Conservation (phyloP, 192 early-diverging fungal genomes). For the Entomortierella lignicola region DNA sequence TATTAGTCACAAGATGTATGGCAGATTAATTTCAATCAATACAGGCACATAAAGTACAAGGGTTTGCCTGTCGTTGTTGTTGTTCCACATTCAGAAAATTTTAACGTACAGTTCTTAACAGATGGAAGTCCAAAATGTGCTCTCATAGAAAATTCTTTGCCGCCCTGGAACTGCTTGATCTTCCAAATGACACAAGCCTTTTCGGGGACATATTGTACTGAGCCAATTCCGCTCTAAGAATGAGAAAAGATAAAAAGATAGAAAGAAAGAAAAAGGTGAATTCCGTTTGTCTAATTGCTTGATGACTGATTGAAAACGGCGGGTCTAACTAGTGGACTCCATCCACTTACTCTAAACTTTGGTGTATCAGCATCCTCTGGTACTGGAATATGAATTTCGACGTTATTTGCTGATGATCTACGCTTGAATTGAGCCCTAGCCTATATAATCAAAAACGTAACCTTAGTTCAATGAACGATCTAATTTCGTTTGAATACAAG, state of each 20-base stretch:
- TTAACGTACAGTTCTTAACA: constrained; percentile 73
- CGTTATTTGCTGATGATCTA: constrained; percentile 96
- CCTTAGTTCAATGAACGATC: not conserved
- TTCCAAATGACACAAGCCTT: constrained; percentile 96
- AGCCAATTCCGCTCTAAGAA: constrained; percentile 81
- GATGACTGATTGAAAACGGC: not conserved
- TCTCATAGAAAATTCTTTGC: constrained; percentile 94
- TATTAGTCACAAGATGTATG: constrained; percentile 9
- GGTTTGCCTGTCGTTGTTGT: not conserved
- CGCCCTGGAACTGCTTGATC: constrained; percentile 98
- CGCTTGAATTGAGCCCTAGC: constrained; percentile 98
- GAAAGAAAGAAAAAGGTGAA: not conserved
- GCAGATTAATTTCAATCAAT: not conserved
- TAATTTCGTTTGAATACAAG: not conserved
- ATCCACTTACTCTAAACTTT: constrained; percentile 84
- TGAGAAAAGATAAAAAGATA: not conserved
- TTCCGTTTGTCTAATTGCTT: not conserved
- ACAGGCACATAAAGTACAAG: not conserved
- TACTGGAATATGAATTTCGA: constrained; percentile 98
- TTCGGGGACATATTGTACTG: constrained; percentile 94
- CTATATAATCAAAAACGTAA: constrained; percentile 45
- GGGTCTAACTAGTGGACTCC: not conserved
- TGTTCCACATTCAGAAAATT: no score
- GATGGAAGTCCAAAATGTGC: constrained; percentile 89
- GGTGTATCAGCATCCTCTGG: constrained; percentile 97